Conservation (phyloP, 2,329 filamentous ascomycete genomes). For the Colletotrichum euphorbiae region DNA sequence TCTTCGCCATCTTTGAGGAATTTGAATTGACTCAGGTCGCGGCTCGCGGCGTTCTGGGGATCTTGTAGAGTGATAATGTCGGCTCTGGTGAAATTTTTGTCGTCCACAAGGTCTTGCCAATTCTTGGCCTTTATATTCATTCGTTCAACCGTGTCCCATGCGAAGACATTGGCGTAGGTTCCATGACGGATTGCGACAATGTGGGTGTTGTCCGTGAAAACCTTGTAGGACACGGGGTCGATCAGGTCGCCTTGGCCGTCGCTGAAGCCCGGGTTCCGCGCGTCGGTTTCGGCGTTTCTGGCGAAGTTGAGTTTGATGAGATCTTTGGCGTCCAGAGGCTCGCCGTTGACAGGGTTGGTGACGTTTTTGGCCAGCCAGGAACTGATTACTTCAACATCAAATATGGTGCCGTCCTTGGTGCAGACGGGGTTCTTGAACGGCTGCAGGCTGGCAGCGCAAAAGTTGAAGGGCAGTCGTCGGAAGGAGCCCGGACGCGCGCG, state of each 20-base stretch:
- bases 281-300: constrained; percentile 81
- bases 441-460: constrained; percentile 94
- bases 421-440: constrained; percentile 96
- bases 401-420: constrained; percentile 87
- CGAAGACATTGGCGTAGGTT: constrained; percentile 92
- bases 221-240: constrained; percentile 96
- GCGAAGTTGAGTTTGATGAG: constrained; percentile 92
- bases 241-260: constrained; percentile 82
- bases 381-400: constrained; percentile 93
- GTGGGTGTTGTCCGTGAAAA: constrained; percentile 98
- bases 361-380: constrained; percentile 94
- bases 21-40: constrained; percentile 90
- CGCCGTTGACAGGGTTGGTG: constrained; percentile 90
- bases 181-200: constrained; percentile 86
- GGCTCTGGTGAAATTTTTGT: constrained; percentile 85
- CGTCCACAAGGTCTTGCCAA: constrained; percentile 91
- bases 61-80: constrained; percentile 98
- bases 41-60: constrained; percentile 85
- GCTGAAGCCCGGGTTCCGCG: constrained; percentile 57
- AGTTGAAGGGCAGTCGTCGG: constrained; percentile 95
- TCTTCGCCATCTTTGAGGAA: constrained; percentile 85
- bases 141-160: constrained; percentile 93
- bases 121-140: constrained; percentile 98
- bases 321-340: constrained; percentile 81
- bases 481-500: constrained; percentile 74